Percentiles rank a stretch among this genome's conserved stretches.
phyloP scores from a whole-genome alignment of 495 filamentous ascomycete species.

The Penicillium soppii region DNA sequence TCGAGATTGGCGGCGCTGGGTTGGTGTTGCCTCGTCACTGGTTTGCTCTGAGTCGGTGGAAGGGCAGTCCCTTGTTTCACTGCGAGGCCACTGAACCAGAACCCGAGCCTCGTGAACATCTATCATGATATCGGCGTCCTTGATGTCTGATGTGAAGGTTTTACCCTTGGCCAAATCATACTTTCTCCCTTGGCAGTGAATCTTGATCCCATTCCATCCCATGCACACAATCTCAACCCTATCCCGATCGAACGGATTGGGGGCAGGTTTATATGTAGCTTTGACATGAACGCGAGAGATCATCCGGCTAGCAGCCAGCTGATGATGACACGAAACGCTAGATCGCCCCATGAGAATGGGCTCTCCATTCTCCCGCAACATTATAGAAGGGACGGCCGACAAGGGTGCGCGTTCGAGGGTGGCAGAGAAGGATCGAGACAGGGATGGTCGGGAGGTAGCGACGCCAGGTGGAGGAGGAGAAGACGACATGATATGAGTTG shows the following conservation, averaged over 20 bases:
- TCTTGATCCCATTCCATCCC: slow-evolving; percentile 93
- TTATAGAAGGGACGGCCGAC: slow-evolving; percentile 73
- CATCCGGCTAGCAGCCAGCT: slow-evolving; percentile 84
- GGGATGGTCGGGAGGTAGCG: slow-evolving; percentile 29
- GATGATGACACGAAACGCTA: slow-evolving; percentile 87
- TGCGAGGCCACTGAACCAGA: slow-evolving; percentile 79
- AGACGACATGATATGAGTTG: slow-evolving; percentile 85
- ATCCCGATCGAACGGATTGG: slow-evolving; percentile 59
- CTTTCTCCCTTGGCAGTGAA: slow-evolving; percentile 86
- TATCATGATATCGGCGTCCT: slow-evolving; percentile 88
- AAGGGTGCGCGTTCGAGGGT: slow-evolving; percentile 83
- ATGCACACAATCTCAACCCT: slow-evolving; percentile 83
- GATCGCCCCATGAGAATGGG: slow-evolving; percentile 83
- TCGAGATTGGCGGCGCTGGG: slow-evolving; percentile 28
- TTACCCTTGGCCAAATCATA: slow-evolving; percentile 87
- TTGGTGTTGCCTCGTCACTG: slow-evolving; percentile 61
- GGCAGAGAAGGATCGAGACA: slow-evolving; percentile 62
- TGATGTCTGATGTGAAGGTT: slow-evolving; percentile 86
- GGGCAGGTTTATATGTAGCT: slow-evolving; percentile 74
- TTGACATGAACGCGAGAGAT: slow-evolving; percentile 93
- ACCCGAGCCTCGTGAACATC: slow-evolving; percentile 93
- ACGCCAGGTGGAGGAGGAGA: slow-evolving; percentile 72
- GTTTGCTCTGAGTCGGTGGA: slow-evolving; percentile 65
- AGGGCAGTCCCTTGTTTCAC: slow-evolving; percentile 57
- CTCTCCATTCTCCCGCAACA: slow-evolving; percentile 81